Evolutionary conservation across 1,139 yeast genomes (phyloP).

Genomic region (Debaryomyces nepalensis): DNA sequence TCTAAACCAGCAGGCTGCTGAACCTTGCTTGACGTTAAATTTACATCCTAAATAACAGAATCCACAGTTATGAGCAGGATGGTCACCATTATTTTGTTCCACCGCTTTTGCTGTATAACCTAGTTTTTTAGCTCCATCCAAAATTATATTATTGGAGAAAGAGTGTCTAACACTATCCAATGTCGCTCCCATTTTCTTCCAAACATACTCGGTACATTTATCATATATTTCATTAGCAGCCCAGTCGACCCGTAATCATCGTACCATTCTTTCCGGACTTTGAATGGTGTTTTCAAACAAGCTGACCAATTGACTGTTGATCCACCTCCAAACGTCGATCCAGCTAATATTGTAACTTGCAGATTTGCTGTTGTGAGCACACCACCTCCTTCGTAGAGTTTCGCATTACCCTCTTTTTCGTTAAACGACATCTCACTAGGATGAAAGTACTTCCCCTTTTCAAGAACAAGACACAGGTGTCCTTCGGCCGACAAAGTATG

Average conservation of each 20-base stretch:
- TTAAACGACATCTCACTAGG: slow-evolving; percentile 41
- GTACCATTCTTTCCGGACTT: slow-evolving; percentile 61
- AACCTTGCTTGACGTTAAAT: slow-evolving; percentile 60
- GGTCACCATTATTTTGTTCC: slow-evolving; percentile 57
- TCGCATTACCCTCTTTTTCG: slow-evolving; percentile 43
- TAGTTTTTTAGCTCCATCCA: slow-evolving; percentile 53
- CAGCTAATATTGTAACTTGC: slow-evolving; percentile 51
- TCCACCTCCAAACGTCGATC: slow-evolving; percentile 65
- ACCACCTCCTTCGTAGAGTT: slow-evolving; percentile 50
- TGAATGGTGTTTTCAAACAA: slow-evolving; percentile 55
- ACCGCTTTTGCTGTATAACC: slow-evolving; percentile 49
- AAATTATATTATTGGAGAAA: slow-evolving; percentile 47
- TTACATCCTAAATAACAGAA: slow-evolving; percentile 59
- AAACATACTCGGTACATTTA: slow-evolving; percentile 52
- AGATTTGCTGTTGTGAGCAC: slow-evolving; percentile 37
- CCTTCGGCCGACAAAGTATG: slow-evolving; percentile 53
- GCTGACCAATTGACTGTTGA: slow-evolving; percentile 70
- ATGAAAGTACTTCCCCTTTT: slow-evolving; percentile 54
- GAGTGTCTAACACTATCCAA: slow-evolving; percentile 50
- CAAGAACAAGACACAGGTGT: slow-evolving; percentile 51
- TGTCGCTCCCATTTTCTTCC: slow-evolving; percentile 56
- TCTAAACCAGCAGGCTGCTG: slow-evolving; percentile 56
- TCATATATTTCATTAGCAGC: slow-evolving; percentile 52
- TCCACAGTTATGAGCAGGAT: slow-evolving; percentile 53
- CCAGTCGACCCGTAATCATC: slow-evolving; percentile 54